phyloP scores from a whole-genome alignment of 192 early-diverging fungal genomes.

The Coemansia javaensis region DNA sequence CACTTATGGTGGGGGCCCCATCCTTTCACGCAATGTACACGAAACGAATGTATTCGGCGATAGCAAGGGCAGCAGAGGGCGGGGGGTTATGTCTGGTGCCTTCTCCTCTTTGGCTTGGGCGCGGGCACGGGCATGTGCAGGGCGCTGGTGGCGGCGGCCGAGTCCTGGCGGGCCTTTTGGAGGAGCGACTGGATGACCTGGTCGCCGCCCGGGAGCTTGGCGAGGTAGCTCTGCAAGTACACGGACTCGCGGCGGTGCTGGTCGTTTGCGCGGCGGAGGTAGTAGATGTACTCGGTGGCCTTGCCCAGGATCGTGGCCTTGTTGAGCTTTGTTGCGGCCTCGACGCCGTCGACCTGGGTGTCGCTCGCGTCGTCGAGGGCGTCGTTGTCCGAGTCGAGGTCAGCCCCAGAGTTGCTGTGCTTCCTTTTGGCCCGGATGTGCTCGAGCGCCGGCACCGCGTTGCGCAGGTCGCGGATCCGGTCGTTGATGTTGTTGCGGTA shows the following conservation, averaged over 20 bases:
- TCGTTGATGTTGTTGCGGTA: slow-evolving; percentile 98
- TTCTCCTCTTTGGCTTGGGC: slow-evolving; percentile 19
- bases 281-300: slow-evolving; percentile 85
- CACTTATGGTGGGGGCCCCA: no score
- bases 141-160: slow-evolving; percentile 16
- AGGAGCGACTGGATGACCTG: slow-evolving; percentile 13
- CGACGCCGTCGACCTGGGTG: slow-evolving; percentile 70
- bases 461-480: slow-evolving; percentile 80
- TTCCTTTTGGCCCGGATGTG: slow-evolving; percentile 33
- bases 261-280: slow-evolving; percentile 43
- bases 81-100: neutral
- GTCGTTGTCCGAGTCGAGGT: slow-evolving; percentile 43
- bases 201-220: slow-evolving; percentile 29
- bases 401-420: slow-evolving; percentile 26
- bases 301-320: slow-evolving; percentile 91
- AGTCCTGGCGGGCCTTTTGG: slow-evolving; percentile 24
- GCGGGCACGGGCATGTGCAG: slow-evolving; percentile 26
- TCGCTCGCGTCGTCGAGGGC: slow-evolving; percentile 22
- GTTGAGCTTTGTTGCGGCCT: slow-evolving; percentile 82
- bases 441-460: slow-evolving; percentile 78
- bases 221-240: slow-evolving; percentile 31
- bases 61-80: neutral
- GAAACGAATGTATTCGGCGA: no score
- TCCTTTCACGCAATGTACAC: no score
- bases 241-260: slow-evolving; percentile 33